Conservation (phyloP, 1,284 basidiomycete genomes). For the Neotropicomus parvogracilis region DNA sequence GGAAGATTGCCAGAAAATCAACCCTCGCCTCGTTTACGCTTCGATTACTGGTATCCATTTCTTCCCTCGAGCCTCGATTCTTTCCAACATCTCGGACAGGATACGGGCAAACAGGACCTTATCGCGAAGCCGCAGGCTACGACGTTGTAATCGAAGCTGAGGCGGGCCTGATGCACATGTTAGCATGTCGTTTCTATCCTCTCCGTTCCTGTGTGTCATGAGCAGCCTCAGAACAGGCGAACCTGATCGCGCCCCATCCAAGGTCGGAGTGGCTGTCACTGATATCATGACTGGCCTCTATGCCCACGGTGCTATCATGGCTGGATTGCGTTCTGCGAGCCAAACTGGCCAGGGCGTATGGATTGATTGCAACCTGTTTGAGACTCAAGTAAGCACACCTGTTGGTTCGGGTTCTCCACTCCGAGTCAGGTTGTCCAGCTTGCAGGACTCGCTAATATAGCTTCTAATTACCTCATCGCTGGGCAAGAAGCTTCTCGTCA, state of each 20-base stretch:
- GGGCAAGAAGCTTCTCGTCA: conserved; percentile 84
- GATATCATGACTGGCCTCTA: conserved; percentile 94
- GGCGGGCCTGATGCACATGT: conserved; percentile 94
- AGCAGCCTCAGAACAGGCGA: conserved; percentile 73
- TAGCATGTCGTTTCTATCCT: conserved; percentile 27
- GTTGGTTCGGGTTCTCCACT: conserved; percentile 4
- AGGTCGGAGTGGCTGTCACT: conserved; percentile 88
- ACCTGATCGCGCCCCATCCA: conserved; percentile 81
- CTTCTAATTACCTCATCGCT: conserved; percentile 88
- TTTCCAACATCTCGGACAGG: conserved; percentile 44
- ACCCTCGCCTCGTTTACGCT: conserved; percentile 82
- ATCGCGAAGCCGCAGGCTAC: conserved; percentile 79
- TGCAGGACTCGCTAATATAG: conserved; percentile 90
- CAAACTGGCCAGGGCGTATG: conserved; percentile 86
- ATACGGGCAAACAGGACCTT: conserved; percentile 93
- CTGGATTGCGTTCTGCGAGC: conserved; percentile 77
- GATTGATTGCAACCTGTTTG: conserved; percentile 89
- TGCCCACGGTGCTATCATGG: conserved; percentile 90
- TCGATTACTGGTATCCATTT: conserved; percentile 70
- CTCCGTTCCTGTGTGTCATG: conserved; percentile 10
- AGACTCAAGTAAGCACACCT: conserved; percentile 61
- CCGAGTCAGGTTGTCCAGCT: conserved; percentile 56
- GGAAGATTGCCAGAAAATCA: conserved; percentile 77
- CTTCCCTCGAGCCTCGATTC: not conserved
- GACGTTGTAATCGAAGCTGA: conserved; percentile 91